Evolutionary conservation across 345 rosid genomes (phyloP), one percentile per base, ranked within the genome.

Genomic region (Ailanthus altissimus): DNA sequence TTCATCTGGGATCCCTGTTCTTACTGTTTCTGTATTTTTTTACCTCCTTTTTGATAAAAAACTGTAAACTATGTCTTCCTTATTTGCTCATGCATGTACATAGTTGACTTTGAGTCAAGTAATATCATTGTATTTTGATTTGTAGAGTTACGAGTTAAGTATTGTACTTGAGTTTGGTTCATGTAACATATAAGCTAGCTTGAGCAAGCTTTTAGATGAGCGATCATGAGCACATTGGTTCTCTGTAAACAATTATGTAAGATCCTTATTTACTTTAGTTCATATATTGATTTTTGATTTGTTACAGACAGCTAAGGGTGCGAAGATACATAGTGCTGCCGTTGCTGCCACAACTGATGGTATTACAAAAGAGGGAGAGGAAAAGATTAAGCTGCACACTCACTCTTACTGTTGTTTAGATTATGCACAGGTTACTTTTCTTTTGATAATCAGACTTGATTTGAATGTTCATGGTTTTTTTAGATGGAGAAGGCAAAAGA

Each of bases 371-470:
- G 91, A 92, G 81, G 94, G 93, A 62, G 98, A 90, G 15, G 98
- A 93, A 76, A 95, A 93, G 86, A 80, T 88, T 80, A 96, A 96
- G 88, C 72, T 89, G 75, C 97, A 93, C 73, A 91, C 97, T 6
- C 97, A 92, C 75, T 91, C 97, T 8, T 96, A 96, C 76, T 93
- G 97, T 81, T 92, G 98, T 84, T 86, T 93, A 43, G 93, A 96
- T 83, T 96, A 96, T 88, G 83, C 89, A 58, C 97, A 92, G 90
- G 99, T 92, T 63, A 49, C 73, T 72, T 53, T 18, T 59, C 2
- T 56, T 46, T 51, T 18, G 28, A 46, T 40, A 12, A 60, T 4
- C 8, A 43, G 26, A 59, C 20, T 59, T 73, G 42, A 42, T 43
- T 10, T 13, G 23, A 6, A 38, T 58, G 23, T 57, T 26, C 25